Conservation (phyloP, 2,329 filamentous ascomycete species). For the Chaetomium sp. region DNA sequence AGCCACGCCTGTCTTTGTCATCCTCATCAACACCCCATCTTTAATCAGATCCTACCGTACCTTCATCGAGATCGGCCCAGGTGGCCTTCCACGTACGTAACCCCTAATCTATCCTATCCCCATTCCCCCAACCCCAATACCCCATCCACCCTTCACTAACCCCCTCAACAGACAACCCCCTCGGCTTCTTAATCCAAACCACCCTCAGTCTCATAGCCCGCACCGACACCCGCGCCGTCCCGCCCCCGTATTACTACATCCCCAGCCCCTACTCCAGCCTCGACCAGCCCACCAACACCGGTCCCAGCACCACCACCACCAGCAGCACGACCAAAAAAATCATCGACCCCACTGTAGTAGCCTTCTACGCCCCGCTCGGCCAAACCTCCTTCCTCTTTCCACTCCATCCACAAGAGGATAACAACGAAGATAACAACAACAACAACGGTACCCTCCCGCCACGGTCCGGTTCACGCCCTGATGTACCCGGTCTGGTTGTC, state of each 20-base stretch:
- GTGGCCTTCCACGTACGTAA: constrained; percentile 32
- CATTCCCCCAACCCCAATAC: no score
- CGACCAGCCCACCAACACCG: not conserved
- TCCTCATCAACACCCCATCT: constrained; percentile 1
- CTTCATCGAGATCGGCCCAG: constrained; percentile 37
- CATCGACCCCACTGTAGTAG: constrained; percentile 12
- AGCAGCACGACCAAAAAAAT: not conserved
- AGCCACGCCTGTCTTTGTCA: not conserved
- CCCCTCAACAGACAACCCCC: constrained; percentile 27
- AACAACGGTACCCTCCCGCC: not conserved
- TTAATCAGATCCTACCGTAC: constrained; percentile 31
- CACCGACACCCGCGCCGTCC: constrained; percentile 28
- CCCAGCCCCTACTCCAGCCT: constrained; percentile 2
- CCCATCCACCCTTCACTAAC: no score
- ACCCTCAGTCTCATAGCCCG: constrained; percentile 29
- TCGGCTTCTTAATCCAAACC: constrained; percentile 36
- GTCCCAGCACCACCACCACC: not conserved
- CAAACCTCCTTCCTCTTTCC: constrained; percentile 16
- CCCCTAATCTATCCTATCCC: no score
- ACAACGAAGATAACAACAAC: not conserved
- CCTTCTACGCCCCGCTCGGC: constrained; percentile 25
- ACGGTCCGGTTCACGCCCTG: constrained; percentile 21
- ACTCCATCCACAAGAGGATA: not conserved
- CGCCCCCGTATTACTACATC: constrained; percentile 13
- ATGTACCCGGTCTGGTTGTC: constrained; percentile 30